Base-by-base conservation (phyloP, 192 early-diverging fungal species). In the Entomortierella chlamydospora region DNA sequence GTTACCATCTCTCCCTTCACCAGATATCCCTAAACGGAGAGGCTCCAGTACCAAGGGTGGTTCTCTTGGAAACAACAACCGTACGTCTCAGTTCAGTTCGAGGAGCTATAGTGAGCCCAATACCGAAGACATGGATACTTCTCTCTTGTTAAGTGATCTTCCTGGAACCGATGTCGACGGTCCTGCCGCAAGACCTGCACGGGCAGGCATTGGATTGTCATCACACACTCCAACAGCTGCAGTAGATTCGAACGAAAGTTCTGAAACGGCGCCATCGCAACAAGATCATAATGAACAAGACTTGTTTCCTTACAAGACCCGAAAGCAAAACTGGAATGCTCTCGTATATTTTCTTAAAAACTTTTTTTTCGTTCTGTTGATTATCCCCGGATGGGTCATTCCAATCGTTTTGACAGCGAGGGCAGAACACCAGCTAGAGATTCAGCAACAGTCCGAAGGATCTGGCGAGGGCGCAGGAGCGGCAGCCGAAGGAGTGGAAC, bases 321-420 rank as follows among this genome's bases (percentile, higher is more conserved):
- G 43, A 4, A 50, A 43, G 1, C 62, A 73, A 2, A 73, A 73
- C 22, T 17, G 20, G 30, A 20, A 53, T 33, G 71, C 71, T 6
- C 4, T 58, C 1, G 43, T 29, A 34, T 56, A 45, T 2, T 73
- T 73, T 39, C n/a, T 65, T 1, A 12, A 53, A 22, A 20, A 55
- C 26, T 72, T 72, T 30, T 72, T 57, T 39, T 43, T 72, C 15
- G 56, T 72, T 23, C 33, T 72, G 11, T 64, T 72, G 56, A 59
- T 65, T 31, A 73, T 73, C 22, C 71, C 71, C 10, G 71, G 41
- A 22, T 73, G 62, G 62, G 23, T 60, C 33, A 73, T 73, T 22
- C 71, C 71, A 2, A 50, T 53, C 30, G 63, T 73, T 13, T 8
- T 71, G 31, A 57, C 49, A 13, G 69, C 69, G 6, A 57, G 49